phyloP scores from a whole-genome alignment of 139 green algal species.

The Ulvella scutata region DNA sequence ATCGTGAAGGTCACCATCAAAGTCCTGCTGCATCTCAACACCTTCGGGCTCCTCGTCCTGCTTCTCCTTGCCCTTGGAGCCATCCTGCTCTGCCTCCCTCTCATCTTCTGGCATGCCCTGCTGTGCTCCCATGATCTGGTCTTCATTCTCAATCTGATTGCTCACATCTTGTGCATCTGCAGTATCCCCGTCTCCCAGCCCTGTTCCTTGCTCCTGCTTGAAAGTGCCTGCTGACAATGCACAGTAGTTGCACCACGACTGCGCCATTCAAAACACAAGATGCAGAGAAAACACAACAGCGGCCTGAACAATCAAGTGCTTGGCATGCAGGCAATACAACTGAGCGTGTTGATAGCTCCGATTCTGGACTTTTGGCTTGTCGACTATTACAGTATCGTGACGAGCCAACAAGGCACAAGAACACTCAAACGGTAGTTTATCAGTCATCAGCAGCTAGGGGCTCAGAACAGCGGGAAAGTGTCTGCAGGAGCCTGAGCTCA shows the following conservation, averaged over 20 bases:
- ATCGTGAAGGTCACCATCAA: slow-evolving; percentile 68
- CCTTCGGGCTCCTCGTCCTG: slow-evolving; percentile 32
- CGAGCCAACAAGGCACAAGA: too few relatives aligned
- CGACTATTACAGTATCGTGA: too few relatives aligned
- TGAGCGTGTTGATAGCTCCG: too few relatives aligned
- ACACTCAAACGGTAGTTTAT: too few relatives aligned
- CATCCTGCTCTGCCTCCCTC: slow-evolving; percentile 18
- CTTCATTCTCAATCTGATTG: slow-evolving; percentile 88
- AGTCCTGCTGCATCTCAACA: slow-evolving; percentile 97
- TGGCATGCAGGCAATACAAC: too few relatives aligned
- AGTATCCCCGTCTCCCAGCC: slow-evolving; percentile 69
- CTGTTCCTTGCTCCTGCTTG: slow-evolving; percentile 54
- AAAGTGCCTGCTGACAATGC: slow-evolving; percentile 24
- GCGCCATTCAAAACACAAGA: too few relatives aligned
- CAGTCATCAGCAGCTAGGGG: too few relatives aligned
- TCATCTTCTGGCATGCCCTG: slow-evolving; percentile 33
- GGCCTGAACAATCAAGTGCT: too few relatives aligned
- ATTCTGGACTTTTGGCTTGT: too few relatives aligned
- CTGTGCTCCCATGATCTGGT: slow-evolving; percentile 84
- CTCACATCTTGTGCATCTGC: slow-evolving; percentile 67
- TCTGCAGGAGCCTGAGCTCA: slow-evolving; percentile 2
- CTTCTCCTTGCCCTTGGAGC: slow-evolving; percentile 25
- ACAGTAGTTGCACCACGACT: neutral
- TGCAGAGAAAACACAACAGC: too few relatives aligned
- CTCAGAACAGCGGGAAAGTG: slow-evolving; percentile 2